These are phyloP conservation scores for Penicillium crustosum DNA, from an alignment of 2,329 filamentous ascomycete genomes.

Conservation along the genomic window DNA sequence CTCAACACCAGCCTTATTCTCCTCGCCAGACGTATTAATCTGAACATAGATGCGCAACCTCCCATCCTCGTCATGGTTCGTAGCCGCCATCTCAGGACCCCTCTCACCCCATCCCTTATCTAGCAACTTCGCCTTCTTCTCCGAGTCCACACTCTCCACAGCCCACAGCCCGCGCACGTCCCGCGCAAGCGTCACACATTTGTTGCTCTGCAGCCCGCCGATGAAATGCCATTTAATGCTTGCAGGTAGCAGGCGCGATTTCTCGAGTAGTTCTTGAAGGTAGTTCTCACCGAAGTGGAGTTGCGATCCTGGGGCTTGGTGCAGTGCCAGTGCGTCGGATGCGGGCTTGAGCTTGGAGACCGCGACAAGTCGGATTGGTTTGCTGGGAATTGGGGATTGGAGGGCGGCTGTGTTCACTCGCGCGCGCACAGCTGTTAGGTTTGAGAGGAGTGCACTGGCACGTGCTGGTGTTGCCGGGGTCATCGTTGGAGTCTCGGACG, in stretches of 20 bases:
- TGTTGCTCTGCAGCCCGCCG: slow-evolving; percentile 87
- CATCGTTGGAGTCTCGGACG: slow-evolving; percentile 46
- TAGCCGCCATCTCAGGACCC: slow-evolving; percentile 37
- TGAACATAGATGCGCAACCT: slow-evolving; percentile 78
- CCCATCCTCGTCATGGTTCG: slow-evolving; percentile 27
- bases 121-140: slow-evolving; percentile 82
- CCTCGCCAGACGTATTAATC: slow-evolving; percentile 91
- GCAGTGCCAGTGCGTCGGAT: slow-evolving; percentile 83
- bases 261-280: slow-evolving; percentile 82
- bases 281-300: slow-evolving; percentile 97
- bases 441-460: slow-evolving; percentile 61
- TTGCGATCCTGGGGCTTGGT: slow-evolving; percentile 61
- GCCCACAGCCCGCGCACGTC: slow-evolving; percentile 86
- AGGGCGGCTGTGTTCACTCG: slow-evolving; percentile 56
- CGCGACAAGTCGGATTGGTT: slow-evolving; percentile 69
- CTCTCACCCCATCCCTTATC: slow-evolving; percentile 69
- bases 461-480: slow-evolving; percentile 55
- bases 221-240: slow-evolving; percentile 93
- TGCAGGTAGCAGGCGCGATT: slow-evolving; percentile 73
- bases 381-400: slow-evolving; percentile 17
- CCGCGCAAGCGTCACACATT: slow-evolving; percentile 80
- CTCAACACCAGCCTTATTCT: slow-evolving; percentile 76
- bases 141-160: slow-evolving; percentile 83
- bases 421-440: slow-evolving; percentile 61
- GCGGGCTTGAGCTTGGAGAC: slow-evolving; percentile 96